These are phyloP conservation scores for Penicillium sp. DNA, from an alignment of 2,329 filamentous ascomycete species.

Conservation along the genomic window DNA sequence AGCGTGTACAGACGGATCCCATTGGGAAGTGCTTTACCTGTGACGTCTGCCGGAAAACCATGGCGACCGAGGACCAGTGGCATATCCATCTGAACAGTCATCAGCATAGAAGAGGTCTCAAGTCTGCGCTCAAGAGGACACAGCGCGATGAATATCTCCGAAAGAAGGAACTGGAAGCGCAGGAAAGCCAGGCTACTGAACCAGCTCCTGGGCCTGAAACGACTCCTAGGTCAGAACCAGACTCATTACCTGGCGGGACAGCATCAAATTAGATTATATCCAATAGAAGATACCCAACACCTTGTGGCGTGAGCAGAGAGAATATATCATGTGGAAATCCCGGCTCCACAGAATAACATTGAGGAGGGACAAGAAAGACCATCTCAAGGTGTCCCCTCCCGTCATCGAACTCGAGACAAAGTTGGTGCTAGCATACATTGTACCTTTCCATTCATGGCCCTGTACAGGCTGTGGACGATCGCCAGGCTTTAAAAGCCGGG, in stretches of 20 bases:
- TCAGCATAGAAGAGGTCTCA: conserved; percentile 57
- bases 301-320: not conserved
- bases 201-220: not conserved
- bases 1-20: conserved; percentile 42
- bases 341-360: too few relatives aligned
- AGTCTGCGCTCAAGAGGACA: conserved; percentile 33
- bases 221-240: not conserved
- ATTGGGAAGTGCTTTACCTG: conserved; percentile 56
- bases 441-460: conserved; percentile 6
- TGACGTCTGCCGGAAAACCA: conserved; percentile 61
- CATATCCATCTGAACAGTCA: conserved; percentile 53
- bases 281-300: conserved; percentile 1
- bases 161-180: conserved; percentile 18
- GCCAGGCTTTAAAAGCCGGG: conserved; percentile 72
- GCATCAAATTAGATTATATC: not conserved
- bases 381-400: not conserved
- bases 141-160: conserved; percentile 35
- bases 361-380: not conserved
- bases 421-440: not conserved
- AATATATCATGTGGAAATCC: not conserved
- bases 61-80: conserved; percentile 58
- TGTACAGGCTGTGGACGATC: conserved; percentile 25
- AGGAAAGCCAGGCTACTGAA: not conserved
- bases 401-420: not conserved
- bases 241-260: not conserved